These are phyloP conservation scores for Meredithiella fracta DNA, from an alignment of 2,329 filamentous ascomycete species.

Conservation along the genomic window DNA sequence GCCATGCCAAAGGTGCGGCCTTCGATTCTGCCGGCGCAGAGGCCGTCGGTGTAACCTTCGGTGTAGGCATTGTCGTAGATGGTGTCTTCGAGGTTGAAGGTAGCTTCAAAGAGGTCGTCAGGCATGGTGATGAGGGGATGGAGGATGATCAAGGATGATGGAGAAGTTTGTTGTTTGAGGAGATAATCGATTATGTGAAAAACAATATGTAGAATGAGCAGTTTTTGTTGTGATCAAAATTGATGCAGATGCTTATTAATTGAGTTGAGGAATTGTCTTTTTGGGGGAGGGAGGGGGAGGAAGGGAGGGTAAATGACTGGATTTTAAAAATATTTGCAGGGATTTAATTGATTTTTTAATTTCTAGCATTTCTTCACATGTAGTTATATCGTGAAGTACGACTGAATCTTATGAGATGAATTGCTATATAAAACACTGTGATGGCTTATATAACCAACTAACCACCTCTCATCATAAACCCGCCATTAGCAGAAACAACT, in stretches of 20 bases:
- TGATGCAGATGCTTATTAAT: no score
- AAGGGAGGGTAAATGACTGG: neutral
- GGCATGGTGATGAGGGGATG: conserved; percentile 5
- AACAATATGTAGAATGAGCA: no score
- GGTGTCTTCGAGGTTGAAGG: conserved; percentile 44
- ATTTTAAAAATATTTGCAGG: neutral
- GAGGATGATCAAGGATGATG: neutral
- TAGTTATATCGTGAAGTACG: neutral
- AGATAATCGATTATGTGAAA: neutral
- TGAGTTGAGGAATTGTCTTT: no score
- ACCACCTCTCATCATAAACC: conserved; percentile 32
- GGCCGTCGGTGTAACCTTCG: conserved; percentile 59
- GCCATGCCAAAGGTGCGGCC: conserved; percentile 81
- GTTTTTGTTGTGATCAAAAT: no score
- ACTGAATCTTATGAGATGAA: no score
- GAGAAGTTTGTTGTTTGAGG: neutral
- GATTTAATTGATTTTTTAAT: neutral
- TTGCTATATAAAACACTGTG: no score
- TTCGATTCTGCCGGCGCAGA: conserved; percentile 64
- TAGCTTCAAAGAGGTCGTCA: conserved; percentile 37
- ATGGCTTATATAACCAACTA: no score
- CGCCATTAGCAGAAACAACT: conserved; percentile 66
- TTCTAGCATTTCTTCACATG: neutral
- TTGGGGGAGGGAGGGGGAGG: no score
- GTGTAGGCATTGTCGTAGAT: conserved; percentile 75